Percentiles rank a stretch among this genome's conserved stretches.
Evolutionary conservation across 2,329 filamentous ascomycete species (phyloP).

Genomic region (Cytospora piceae): DNA sequence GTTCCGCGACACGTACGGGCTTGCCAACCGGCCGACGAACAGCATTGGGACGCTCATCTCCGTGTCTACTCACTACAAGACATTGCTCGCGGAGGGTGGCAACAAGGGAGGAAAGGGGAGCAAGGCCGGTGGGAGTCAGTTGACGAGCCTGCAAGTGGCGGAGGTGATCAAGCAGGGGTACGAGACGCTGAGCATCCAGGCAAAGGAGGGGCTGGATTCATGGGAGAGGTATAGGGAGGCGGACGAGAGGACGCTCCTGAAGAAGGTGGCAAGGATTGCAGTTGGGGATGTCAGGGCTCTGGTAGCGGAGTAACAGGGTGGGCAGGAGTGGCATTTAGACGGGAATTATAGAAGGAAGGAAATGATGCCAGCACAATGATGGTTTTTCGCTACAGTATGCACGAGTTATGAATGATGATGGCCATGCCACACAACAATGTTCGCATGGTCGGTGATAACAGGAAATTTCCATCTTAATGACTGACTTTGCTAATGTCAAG

Average conservation of each 20-base stretch:
- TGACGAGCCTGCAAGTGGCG: slow-evolving; percentile 83
- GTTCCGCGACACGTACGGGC: slow-evolving; percentile 77
- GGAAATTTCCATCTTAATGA: not conserved
- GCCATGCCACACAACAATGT: not conserved
- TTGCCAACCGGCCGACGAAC: slow-evolving; percentile 61
- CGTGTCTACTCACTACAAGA: slow-evolving; percentile 84
- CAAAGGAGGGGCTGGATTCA: slow-evolving; percentile 81
- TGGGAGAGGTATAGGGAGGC: slow-evolving; percentile 89
- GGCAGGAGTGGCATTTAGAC: not conserved
- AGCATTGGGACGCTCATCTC: slow-evolving; percentile 84
- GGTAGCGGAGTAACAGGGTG: slow-evolving; percentile 45
- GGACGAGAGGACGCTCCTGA: slow-evolving; percentile 81
- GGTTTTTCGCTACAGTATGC: not conserved
- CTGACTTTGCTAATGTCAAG: not conserved
- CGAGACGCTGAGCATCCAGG: slow-evolving; percentile 89
- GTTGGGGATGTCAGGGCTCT: slow-evolving; percentile 64
- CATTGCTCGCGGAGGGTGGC: slow-evolving; percentile 68
- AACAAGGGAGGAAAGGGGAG: slow-evolving; percentile 46
- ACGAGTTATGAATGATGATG: not conserved
- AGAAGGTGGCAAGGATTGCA: slow-evolving; percentile 80
- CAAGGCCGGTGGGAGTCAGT: slow-evolving; percentile 57
- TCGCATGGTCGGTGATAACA: not conserved
- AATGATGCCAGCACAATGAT: not conserved
- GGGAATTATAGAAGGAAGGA: not conserved
- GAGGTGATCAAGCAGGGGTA: slow-evolving; percentile 96